phyloP scores from a whole-genome alignment of 306 rosid species.

The Cicer cuneatum region DNA sequence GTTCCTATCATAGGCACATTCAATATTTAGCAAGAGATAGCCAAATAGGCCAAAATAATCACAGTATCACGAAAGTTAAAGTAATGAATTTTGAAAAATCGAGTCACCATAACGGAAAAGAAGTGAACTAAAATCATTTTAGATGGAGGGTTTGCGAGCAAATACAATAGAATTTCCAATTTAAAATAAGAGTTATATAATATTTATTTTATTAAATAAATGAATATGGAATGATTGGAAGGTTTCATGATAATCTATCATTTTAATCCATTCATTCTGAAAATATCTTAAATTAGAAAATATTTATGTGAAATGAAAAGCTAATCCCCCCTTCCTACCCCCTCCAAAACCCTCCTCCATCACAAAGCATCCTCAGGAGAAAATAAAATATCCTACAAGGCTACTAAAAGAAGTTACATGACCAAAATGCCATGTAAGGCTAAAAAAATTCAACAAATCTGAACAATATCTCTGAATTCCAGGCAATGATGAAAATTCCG shows the following conservation, averaged over 20 bases:
- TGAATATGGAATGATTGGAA: background rate
- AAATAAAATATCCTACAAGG: background rate
- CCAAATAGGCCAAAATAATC: background rate
- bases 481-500: constrained; percentile 10
- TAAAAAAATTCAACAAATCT: background rate
- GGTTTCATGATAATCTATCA: constrained; percentile 8
- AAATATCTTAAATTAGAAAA: background rate
- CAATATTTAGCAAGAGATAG: constrained; percentile 4
- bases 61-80: constrained; percentile 15
- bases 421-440: background rate
- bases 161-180: background rate
- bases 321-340: background rate
- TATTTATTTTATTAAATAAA: constrained; percentile 1
- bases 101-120: constrained; percentile 1
- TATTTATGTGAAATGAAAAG: background rate
- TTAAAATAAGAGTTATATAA: background rate
- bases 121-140: constrained; percentile 13
- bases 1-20: background rate
- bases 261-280: background rate
- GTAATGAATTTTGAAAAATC: constrained; percentile 10
- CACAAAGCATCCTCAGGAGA: background rate
- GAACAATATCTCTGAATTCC: constrained; percentile 21
- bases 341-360: background rate
- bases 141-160: background rate
- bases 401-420: background rate